Evolutionary conservation across 495 filamentous ascomycete species (phyloP).

Genomic region (Lindgomyces ingoldianus): DNA sequence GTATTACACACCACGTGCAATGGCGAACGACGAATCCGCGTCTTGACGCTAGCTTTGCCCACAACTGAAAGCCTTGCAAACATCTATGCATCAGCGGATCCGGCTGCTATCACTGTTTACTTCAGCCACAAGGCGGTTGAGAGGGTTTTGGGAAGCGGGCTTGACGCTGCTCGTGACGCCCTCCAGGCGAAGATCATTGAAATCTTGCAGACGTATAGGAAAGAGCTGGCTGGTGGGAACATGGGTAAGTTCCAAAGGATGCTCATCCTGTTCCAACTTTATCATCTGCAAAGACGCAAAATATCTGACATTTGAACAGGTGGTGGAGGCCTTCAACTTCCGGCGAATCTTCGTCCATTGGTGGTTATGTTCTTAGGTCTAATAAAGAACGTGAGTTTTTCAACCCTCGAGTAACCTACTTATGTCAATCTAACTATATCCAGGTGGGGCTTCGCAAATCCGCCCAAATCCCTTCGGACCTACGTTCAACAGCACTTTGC

Average conservation of each 20-base stretch:
- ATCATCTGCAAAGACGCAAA: too few relatives aligned
- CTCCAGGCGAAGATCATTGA: slow-evolving; percentile 90
- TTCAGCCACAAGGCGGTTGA: slow-evolving; percentile 98
- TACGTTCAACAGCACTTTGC: slow-evolving; percentile 90
- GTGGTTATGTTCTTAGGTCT: slow-evolving; percentile 89
- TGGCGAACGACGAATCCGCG: slow-evolving; percentile 89
- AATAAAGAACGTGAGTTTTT: slow-evolving; percentile 78
- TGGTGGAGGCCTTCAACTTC: slow-evolving; percentile 85
- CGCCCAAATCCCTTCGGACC: slow-evolving; percentile 92
- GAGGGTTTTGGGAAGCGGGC: slow-evolving; percentile 75
- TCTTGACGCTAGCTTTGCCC: slow-evolving; percentile 88
- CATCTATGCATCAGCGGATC: slow-evolving; percentile 92
- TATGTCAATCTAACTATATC: slow-evolving; percentile 36
- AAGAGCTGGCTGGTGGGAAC: slow-evolving; percentile 93
- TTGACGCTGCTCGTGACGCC: slow-evolving; percentile 87
- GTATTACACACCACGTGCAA: slow-evolving; percentile 98
- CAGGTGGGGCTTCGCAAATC: slow-evolving; percentile 91
- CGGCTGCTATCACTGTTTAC: slow-evolving; percentile 86
- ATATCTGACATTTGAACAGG: neutral
- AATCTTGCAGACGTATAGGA: slow-evolving; percentile 90
- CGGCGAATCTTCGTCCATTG: slow-evolving; percentile 82
- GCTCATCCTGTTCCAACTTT: too few relatives aligned
- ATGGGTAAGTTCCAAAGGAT: slow-evolving; percentile 63
- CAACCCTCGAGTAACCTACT: neutral
- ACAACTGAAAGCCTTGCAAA: slow-evolving; percentile 89